phyloP scores from a whole-genome alignment of 1,139 yeast species.

The Suhomyces ambrosiae region DNA sequence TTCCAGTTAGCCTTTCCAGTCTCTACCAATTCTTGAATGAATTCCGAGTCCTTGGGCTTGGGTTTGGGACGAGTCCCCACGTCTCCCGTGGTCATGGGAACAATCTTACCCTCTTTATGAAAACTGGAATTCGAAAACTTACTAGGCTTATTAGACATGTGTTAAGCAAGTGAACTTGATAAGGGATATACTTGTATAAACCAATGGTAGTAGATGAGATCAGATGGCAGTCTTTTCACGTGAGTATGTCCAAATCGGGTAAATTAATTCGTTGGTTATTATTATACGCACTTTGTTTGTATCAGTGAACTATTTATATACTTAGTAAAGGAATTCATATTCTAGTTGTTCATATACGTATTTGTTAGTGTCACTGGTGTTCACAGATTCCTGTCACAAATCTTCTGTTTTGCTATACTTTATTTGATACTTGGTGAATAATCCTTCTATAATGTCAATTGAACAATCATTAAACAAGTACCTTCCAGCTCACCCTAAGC shows the following conservation, averaged over 20 bases:
- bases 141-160: conserved; percentile 14
- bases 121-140: conserved; percentile 32
- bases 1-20: conserved; percentile 52
- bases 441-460: no score
- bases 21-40: conserved; percentile 36
- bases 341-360: no score
- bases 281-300: no score
- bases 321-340: no score
- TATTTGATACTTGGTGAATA: no score
- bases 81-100: conserved; percentile 17
- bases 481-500: conserved; percentile 41
- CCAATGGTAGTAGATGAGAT: background rate
- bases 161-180: background rate
- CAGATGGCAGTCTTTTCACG: no score
- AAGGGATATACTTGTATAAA: background rate
- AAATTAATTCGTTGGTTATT: no score
- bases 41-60: conserved; percentile 31
- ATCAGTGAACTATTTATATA: no score
- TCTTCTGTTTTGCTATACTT: no score
- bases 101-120: conserved; percentile 32
- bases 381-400: no score
- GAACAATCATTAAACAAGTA: conserved; percentile 14
- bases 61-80: conserved; percentile 17
- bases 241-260: no score
- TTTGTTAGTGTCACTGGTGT: no score